These are phyloP conservation scores for Piromyces finnis DNA, from an alignment of 192 early-diverging fungal species.

Conservation along the genomic window DNA sequence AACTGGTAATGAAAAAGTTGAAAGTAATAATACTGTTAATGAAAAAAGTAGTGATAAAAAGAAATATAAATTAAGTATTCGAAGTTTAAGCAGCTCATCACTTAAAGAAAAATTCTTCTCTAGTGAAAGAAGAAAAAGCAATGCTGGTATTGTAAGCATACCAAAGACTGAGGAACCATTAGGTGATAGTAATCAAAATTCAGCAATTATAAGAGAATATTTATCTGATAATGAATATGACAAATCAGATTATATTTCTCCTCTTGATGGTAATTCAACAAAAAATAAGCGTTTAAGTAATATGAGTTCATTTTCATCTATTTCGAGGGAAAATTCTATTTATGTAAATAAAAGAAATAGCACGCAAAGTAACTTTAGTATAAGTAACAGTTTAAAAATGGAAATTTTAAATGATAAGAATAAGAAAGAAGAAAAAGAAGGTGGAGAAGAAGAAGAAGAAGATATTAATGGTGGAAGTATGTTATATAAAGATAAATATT, in stretches of 20 bases:
- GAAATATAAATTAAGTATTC: too few relatives aligned
- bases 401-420: constrained; percentile 2
- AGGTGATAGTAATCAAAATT: too few relatives aligned
- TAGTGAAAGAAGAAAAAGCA: background rate
- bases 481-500: background rate
- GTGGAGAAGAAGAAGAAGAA: constrained; percentile 13
- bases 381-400: background rate
- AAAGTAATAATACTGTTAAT: too few relatives aligned
- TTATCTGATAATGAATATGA: background rate
- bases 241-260: background rate
- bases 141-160: background rate
- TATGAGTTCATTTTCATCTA: background rate
- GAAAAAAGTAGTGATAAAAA: too few relatives aligned
- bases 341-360: background rate
- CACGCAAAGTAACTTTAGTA: background rate
- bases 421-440: constrained; percentile 15
- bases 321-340: background rate
- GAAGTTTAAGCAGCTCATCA: too few relatives aligned
- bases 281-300: background rate
- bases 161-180: too few relatives aligned
- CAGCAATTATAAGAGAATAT: background rate
- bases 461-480: background rate
- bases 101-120: too few relatives aligned
- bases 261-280: background rate
- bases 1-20: too few relatives aligned